Evolutionary conservation across 2,329 filamentous ascomycete species (phyloP).

Genomic region (Cadophora malorum): DNA sequence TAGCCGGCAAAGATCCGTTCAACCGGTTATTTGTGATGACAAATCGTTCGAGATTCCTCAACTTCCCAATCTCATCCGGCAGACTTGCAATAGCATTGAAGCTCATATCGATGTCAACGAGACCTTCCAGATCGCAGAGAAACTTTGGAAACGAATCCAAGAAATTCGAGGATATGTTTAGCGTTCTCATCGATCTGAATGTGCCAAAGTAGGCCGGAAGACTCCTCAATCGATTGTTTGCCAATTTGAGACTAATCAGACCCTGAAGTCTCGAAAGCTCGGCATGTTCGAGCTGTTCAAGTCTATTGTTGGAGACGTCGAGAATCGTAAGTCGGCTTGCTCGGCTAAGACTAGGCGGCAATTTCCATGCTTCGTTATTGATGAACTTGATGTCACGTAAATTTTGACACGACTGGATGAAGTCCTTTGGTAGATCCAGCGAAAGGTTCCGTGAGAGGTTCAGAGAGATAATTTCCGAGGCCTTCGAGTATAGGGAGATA

Average conservation of each 20-base stretch:
- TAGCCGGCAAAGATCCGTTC: conserved; percentile 73
- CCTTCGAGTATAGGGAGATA: conserved; percentile 90
- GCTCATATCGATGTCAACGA: conserved; percentile 94
- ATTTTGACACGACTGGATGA: conserved; percentile 91
- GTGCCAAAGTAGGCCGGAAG: conserved; percentile 83
- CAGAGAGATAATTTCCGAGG: conserved; percentile 89
- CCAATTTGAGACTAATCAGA: conserved; percentile 86
- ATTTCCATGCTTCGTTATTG: conserved; percentile 87
- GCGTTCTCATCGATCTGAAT: conserved; percentile 78
- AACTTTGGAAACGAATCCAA: conserved; percentile 85
- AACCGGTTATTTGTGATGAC: conserved; percentile 96
- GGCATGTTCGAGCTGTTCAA: conserved; percentile 86
- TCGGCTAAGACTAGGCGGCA: conserved; percentile 83
- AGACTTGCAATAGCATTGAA: conserved; percentile 89
- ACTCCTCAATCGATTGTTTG: conserved; percentile 86
- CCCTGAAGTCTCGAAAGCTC: conserved; percentile 77
- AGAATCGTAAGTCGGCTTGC: conserved; percentile 84
- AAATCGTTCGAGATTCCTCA: conserved; percentile 83
- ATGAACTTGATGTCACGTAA: conserved; percentile 95
- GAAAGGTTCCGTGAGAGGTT: conserved; percentile 94
- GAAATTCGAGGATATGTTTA: conserved; percentile 95
- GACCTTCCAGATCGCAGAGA: conserved; percentile 78
- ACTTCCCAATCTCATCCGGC: conserved; percentile 77
- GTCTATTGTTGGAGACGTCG: conserved; percentile 91
- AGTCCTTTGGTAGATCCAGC: conserved; percentile 91